These are phyloP conservation scores for Ogataea sp. DNA, from an alignment of 805 yeast genomes.

Conservation along the genomic window DNA sequence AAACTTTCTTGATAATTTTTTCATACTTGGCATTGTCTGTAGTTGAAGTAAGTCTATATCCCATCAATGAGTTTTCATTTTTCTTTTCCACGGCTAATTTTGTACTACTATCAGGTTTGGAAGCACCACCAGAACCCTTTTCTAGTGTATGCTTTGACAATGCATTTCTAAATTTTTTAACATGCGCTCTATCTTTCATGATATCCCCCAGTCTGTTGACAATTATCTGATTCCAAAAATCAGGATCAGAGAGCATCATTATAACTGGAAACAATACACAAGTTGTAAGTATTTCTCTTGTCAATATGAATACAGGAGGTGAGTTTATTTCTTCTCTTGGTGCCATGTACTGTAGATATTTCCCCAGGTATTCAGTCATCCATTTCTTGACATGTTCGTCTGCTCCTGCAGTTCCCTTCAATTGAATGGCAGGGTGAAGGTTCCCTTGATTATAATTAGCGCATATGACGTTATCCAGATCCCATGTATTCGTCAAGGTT, in stretches of 20 bases:
- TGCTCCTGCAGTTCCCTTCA: constrained; percentile 23
- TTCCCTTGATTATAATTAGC: constrained; percentile 39
- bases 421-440: constrained; percentile 49
- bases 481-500: constrained; percentile 19
- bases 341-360: constrained; percentile 42
- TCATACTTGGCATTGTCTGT: constrained; percentile 34
- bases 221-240: constrained; percentile 64
- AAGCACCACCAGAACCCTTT: neutral
- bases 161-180: constrained; percentile 60
- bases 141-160: constrained; percentile 51
- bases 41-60: constrained; percentile 27
- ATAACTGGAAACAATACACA: constrained; percentile 46
- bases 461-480: constrained; percentile 33
- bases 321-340: constrained; percentile 39
- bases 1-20: constrained; percentile 29
- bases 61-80: constrained; percentile 18
- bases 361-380: constrained; percentile 33
- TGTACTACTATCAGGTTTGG: neutral
- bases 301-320: constrained; percentile 37
- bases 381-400: constrained; percentile 40
- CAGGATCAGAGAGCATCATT: constrained; percentile 56
- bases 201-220: constrained; percentile 53
- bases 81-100: neutral
- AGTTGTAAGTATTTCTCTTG: constrained; percentile 57
- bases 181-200: constrained; percentile 67